A percentile compares a stretch with the other conserved stretches of the same genome.
phyloP scores from a whole-genome alignment of 2,329 filamentous ascomycete genomes.

The Ceratocystis eucalypticola region DNA sequence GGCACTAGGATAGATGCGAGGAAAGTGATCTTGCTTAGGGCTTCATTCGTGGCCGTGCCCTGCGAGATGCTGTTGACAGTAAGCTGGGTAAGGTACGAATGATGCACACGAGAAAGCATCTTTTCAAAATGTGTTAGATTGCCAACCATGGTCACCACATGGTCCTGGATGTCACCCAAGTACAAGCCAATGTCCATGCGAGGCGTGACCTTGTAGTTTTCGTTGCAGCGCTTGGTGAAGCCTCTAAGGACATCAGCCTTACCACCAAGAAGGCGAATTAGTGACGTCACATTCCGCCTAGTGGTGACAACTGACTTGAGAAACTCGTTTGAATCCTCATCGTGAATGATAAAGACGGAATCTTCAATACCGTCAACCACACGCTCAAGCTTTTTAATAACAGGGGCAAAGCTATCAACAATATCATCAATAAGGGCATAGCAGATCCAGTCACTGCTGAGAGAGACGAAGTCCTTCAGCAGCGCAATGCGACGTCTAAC shows the following conservation, averaged over 20 bases:
- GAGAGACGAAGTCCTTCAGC: constrained; percentile 83
- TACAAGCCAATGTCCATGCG: constrained; percentile 95
- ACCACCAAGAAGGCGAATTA: constrained; percentile 84
- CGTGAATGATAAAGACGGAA: constrained; percentile 80
- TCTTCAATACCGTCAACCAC: constrained; percentile 92
- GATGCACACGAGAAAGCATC: constrained; percentile 85
- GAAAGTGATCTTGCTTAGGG: constrained; percentile 88
- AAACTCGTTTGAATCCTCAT: constrained; percentile 79
- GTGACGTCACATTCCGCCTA: constrained; percentile 85
- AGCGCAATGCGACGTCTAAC: constrained; percentile 85
- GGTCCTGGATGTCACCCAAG: constrained; percentile 93
- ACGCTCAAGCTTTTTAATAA: constrained; percentile 72
- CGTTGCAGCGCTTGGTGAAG: constrained; percentile 97
- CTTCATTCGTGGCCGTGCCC: constrained; percentile 75
- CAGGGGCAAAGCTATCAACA: constrained; percentile 85
- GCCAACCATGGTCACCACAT: constrained; percentile 98
- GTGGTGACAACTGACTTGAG: constrained; percentile 77
- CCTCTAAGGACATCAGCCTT: constrained; percentile 98
- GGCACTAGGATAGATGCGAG: constrained; percentile 92
- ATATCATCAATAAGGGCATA: constrained; percentile 98
- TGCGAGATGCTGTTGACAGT: constrained; percentile 83
- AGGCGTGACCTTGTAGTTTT: constrained; percentile 88
- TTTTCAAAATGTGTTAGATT: constrained; percentile 94
- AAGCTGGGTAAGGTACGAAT: constrained; percentile 90
- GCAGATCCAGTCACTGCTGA: constrained; percentile 97